Evolutionary conservation across 1,139 yeast genomes (phyloP).

Genomic region (Blastobotrys buckinghamii): DNA sequence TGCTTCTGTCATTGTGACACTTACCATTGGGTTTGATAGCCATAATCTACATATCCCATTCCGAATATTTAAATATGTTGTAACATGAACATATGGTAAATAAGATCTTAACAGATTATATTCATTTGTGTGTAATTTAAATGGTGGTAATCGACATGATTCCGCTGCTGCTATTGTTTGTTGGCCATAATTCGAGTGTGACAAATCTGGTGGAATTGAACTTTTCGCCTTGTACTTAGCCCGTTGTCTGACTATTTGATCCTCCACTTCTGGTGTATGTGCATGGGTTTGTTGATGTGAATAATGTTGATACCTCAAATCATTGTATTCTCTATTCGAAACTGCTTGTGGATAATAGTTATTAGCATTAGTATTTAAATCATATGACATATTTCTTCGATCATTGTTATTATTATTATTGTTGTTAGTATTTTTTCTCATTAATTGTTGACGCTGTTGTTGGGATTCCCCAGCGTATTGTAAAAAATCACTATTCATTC

Average conservation of each 20-base stretch:
- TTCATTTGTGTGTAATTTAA: conserved; percentile 34
- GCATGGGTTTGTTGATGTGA: conserved; percentile 17
- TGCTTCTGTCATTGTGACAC: conserved; percentile 39
- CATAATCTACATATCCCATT: conserved; percentile 41
- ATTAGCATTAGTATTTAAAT: conserved; percentile 10
- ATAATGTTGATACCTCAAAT: not conserved
- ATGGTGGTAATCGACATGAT: conserved; percentile 38
- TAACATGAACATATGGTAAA: conserved; percentile 35
- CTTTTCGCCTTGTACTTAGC: conserved; percentile 35
- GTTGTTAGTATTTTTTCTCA: conserved; percentile 14
- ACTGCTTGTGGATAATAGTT: conserved; percentile 13
- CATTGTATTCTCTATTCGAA: not conserved
- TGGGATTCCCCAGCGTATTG: conserved; percentile 25
- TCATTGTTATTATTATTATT: not conserved
- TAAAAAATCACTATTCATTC: conserved; percentile 15
- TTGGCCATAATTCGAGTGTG: conserved; percentile 35
- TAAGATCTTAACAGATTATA: conserved; percentile 33
- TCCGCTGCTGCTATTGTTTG: conserved; percentile 39
- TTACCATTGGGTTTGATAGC: conserved; percentile 39
- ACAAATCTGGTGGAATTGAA: conserved; percentile 36
- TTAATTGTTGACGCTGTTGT: conserved; percentile 22
- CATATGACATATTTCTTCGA: conserved; percentile 13
- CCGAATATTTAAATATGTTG: conserved; percentile 39
- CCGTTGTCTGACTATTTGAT: conserved; percentile 19
- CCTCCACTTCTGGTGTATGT: conserved; percentile 16